These are phyloP conservation scores for Mycena sp. DNA, from an alignment of 1,284 basidiomycete species.

Conservation along the genomic window DNA sequence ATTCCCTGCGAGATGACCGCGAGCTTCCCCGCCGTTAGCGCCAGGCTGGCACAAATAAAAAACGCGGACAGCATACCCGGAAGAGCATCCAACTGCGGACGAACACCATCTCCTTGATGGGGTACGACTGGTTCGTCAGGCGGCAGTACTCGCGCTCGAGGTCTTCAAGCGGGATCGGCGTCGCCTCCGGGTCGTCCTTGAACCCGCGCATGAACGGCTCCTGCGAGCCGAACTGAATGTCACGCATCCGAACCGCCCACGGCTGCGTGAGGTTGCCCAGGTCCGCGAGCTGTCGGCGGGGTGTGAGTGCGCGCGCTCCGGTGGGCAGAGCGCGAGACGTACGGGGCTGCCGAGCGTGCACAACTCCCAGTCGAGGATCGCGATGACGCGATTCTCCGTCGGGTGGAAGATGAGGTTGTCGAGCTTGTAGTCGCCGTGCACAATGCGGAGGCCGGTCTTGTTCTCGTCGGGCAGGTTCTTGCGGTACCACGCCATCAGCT, in stretches of 20 bases:
- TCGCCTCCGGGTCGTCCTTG: conserved; percentile 64
- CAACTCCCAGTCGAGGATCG: conserved; percentile 96
- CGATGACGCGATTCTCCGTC: conserved; percentile 91
- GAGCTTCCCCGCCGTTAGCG: conserved; percentile 53
- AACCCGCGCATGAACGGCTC: conserved; percentile 52
- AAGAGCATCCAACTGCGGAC: conserved; percentile 91
- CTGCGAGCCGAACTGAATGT: conserved; percentile 43
- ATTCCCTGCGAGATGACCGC: conserved; percentile 94
- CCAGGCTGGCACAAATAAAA: neutral
- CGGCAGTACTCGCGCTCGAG: conserved; percentile 83
- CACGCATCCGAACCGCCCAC: conserved; percentile 72
- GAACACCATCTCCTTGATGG: conserved; percentile 80
- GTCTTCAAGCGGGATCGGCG: conserved; percentile 76
- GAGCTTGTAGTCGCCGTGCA: conserved; percentile 97
- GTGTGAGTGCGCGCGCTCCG: neutral
- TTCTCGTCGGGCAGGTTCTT: conserved; percentile 78
- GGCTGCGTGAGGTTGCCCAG: conserved; percentile 90
- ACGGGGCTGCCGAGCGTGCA: conserved; percentile 92
- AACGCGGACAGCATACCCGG: conserved; percentile 62
- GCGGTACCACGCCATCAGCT: conserved; percentile 83
- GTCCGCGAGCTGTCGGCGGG: conserved; percentile 80
- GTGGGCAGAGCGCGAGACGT: conserved; percentile 33
- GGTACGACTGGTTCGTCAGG: conserved; percentile 69
- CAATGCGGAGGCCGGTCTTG: conserved; percentile 78
- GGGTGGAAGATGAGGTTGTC: conserved; percentile 97